Evolutionary conservation across 371 early-diverging fungal species (phyloP).

Genomic region (Cokeromyces recurvatus): DNA sequence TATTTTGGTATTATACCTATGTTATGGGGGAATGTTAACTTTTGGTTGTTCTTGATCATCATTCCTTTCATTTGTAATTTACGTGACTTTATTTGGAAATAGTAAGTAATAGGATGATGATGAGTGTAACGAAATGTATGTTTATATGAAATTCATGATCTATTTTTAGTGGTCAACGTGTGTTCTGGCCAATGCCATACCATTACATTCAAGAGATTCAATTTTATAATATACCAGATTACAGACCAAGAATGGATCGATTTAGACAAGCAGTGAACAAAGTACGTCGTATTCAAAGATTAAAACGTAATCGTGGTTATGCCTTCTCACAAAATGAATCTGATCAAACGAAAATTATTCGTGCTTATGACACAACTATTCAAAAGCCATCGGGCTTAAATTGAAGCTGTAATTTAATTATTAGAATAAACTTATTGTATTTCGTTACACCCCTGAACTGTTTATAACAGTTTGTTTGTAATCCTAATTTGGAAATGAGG

Average conservation of each 20-base stretch:
- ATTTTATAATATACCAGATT: constrained; percentile 92
- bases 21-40: constrained; percentile 70
- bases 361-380: constrained; percentile 91
- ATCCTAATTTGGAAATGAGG: constrained; percentile 11
- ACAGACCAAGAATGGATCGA: constrained; percentile 89
- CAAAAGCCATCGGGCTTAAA: constrained; percentile 79
- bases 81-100: constrained; percentile 92
- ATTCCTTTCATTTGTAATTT: constrained; percentile 78
- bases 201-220: constrained; percentile 95
- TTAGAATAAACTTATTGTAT: background rate
- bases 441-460: too few species aligned
- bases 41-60: constrained; percentile 84
- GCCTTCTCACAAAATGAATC: constrained; percentile 94
- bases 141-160: background rate
- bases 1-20: constrained; percentile 74
- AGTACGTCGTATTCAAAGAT: constrained; percentile 83
- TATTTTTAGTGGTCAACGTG: constrained; percentile 58
- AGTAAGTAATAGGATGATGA: constrained; percentile 50
- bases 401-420: constrained; percentile 1
- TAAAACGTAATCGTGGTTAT: constrained; percentile 87
- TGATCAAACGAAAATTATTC: constrained; percentile 89
- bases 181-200: constrained; percentile 70
- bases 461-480: constrained; percentile 21
- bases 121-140: background rate
- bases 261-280: constrained; percentile 95